Percentiles rank a stretch among this genome's conserved stretches.
Conservation (phyloP, 148 eudicot genomes). For the Pouteria glomerata region DNA sequence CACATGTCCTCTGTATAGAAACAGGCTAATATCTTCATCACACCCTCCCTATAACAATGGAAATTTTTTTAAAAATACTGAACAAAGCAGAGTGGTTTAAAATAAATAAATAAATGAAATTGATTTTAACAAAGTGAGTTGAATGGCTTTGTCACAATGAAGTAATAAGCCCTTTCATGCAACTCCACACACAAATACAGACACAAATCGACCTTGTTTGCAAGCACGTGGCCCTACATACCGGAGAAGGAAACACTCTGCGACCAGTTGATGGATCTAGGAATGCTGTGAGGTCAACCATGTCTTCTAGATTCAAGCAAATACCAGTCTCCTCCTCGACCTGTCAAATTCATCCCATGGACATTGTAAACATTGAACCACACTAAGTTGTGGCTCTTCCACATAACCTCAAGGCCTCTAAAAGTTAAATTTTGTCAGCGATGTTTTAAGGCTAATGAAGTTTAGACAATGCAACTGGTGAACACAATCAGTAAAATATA, state of each 20-base stretch:
- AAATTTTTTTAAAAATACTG: too few relatives aligned
- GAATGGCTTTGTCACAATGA: background rate
- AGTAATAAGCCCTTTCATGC: background rate
- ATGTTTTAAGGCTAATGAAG: background rate
- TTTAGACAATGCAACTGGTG: background rate
- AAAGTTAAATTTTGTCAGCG: background rate
- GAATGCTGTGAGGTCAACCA: conserved; percentile 79
- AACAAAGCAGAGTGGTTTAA: too few relatives aligned
- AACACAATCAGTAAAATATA: background rate
- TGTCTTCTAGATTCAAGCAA: conserved; percentile 58
- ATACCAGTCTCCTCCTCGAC: conserved; percentile 95
- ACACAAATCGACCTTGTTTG: too few relatives aligned
- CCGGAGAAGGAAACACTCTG: conserved; percentile 87
- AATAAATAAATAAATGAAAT: too few relatives aligned
- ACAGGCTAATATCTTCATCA: conserved; percentile 81
- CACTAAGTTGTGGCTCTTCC: background rate
- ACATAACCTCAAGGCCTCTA: background rate
- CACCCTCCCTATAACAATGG: conserved; percentile 73
- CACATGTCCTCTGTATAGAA: conserved; percentile 61
- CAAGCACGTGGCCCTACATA: conserved; percentile 21
- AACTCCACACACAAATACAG: background rate
- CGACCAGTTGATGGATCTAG: conserved; percentile 86
- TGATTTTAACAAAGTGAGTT: too few relatives aligned
- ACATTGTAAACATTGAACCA: background rate
- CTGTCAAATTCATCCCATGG: conserved; percentile 32